These are phyloP conservation scores for Volvox africanus DNA, from an alignment of 139 green algal species.

Conservation along the genomic window DNA sequence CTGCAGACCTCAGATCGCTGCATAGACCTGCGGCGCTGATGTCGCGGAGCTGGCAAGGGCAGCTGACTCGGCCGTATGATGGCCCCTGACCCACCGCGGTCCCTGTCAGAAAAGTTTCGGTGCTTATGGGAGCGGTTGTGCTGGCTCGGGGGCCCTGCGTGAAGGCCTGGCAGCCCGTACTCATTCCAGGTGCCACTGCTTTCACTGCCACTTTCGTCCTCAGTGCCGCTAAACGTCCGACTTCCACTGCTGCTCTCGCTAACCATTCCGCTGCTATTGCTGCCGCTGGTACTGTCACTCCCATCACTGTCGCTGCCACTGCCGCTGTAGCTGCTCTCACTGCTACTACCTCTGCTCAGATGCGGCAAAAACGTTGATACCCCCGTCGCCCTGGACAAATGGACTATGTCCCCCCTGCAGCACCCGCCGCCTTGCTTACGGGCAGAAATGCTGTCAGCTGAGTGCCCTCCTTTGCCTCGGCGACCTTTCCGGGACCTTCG, in stretches of 20 bases:
- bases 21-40: neutral
- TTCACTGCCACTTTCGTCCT: too few species aligned
- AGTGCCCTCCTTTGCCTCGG: neutral
- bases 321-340: conserved; percentile 3
- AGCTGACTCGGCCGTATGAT: neutral
- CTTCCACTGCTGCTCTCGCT: neutral
- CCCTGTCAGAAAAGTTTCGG: neutral
- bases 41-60: conserved; percentile 1
- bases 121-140: neutral
- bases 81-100: neutral
- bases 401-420: neutral
- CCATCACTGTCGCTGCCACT: neutral
- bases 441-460: neutral
- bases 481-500: neutral
- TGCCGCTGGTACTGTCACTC: neutral
- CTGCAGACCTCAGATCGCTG: neutral
- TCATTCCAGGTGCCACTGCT: too few species aligned
- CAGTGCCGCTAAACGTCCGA: too few species aligned
- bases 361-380: too few species aligned
- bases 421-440: neutral
- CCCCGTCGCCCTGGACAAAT: neutral
- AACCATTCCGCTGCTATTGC: neutral
- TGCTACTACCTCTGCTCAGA: neutral
- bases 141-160: too few species aligned
- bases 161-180: too few species aligned